A percentile compares a stretch with the other conserved stretches of the same genome.
phyloP scores from a whole-genome alignment of 345 rosid genomes.

The Toxicodendron radicans region DNA sequence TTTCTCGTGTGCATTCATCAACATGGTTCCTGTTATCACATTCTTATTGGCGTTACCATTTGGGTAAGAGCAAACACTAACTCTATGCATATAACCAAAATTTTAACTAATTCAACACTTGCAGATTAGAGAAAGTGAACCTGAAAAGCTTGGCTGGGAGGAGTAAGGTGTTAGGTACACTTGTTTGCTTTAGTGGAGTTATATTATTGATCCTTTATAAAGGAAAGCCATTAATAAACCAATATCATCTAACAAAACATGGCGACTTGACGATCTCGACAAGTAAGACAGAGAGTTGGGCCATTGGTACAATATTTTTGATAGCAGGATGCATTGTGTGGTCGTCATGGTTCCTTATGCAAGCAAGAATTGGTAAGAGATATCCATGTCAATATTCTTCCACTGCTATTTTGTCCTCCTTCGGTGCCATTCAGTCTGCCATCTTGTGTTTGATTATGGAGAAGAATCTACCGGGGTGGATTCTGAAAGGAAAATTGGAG shows the following conservation, averaged over 20 bases:
- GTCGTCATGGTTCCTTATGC: conserved; percentile 57
- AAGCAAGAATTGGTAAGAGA: conserved; percentile 45
- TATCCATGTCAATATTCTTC: conserved; percentile 63
- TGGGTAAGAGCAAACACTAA: conserved; percentile 33
- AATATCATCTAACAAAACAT: conserved; percentile 4
- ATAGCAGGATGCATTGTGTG: conserved; percentile 32
- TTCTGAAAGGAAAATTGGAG: conserved; percentile 44
- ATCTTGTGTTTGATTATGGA: conserved; percentile 35
- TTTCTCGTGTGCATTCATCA: conserved; percentile 55
- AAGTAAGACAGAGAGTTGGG: conserved; percentile 39
- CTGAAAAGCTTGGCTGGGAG: conserved; percentile 43
- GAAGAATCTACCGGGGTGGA: conserved; percentile 40
- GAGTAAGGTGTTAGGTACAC: conserved; percentile 48
- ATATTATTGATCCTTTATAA: conserved; percentile 49
- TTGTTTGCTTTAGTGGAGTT: conserved; percentile 60
- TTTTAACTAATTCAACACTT: background rate
- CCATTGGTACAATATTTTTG: conserved; percentile 44
- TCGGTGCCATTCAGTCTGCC: conserved; percentile 57
- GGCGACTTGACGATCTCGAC: background rate
- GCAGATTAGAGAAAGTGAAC: conserved; percentile 54
- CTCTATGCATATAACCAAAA: background rate
- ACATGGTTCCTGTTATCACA: conserved; percentile 65
- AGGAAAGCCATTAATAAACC: conserved; percentile 44
- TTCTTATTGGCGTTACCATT: conserved; percentile 62
- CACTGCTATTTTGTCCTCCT: conserved; percentile 54